Evolutionary conservation across 2,329 filamentous ascomycete species (phyloP), one percentile per base, ranked within the genome.

Genomic region (Thermomyces lanuginosus): DNA sequence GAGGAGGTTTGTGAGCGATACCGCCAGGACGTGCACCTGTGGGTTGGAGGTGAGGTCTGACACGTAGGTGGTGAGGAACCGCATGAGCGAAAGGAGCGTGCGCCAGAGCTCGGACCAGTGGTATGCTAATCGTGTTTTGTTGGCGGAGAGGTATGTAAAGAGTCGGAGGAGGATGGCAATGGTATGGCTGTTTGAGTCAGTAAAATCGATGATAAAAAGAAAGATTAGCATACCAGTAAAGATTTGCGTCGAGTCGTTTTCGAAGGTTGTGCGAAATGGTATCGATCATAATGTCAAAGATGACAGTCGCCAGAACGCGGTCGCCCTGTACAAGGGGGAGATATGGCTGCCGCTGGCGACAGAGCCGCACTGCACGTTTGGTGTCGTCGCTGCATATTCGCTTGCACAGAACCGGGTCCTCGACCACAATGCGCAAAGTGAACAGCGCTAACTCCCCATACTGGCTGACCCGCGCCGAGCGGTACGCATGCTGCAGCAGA

Each of bases 31-130:
- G 22, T 75, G 65, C n/a, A 84, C 75, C 34, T 76, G 69, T 2
- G 69, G 58, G 21, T 81, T 58, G 18, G 61, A 61, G 38, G 74
- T 72, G 15, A 98, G 60, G 41, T 93, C 84, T 4, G 70, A 57
- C 3, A 76, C 70, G 47, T 98, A 98, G 14, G 77, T 84, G 2
- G 78, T 82, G 22, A 95, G 63, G 58, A 98, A 98, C 22, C 82
- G 77, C 37, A 92, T 72, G 12, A 98, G 73, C 4, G 81, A 77
- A 7, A 95, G 66, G 3, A 98, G 63, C 2, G 80, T 80, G 26
- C 84, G 75, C 72, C 92, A 98, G 15, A 98, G 68, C 43, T 95
- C 84, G 1, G 82, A 74, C 89, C 89, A 98, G 55, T 98, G 89
- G 49, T 93, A 93, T 9, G 64, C 55, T 10, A 95, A 63, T 17